phyloP scores from a whole-genome alignment of 352 stramenopile species.

The Globisporangium camurandrum region DNA sequence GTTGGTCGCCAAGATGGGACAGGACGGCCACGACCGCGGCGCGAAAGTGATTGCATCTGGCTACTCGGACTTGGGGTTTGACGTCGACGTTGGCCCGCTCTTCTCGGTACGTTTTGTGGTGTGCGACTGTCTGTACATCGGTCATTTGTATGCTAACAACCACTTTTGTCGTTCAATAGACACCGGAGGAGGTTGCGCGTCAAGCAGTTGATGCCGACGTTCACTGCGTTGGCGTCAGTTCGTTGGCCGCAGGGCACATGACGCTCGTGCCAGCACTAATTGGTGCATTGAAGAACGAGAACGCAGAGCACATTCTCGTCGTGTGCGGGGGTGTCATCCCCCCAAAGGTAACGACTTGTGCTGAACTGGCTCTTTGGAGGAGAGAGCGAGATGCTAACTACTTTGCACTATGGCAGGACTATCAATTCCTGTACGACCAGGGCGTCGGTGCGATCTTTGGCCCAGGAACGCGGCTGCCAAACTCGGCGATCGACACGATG shows the following conservation, averaged over 20 bases:
- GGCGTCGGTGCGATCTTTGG: conserved; percentile 93
- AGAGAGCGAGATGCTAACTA: too few species aligned
- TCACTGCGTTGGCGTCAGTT: conserved; percentile 88
- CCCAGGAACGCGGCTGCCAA: conserved; percentile 90
- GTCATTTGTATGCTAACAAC: too few species aligned
- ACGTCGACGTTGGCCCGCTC: conserved; percentile 95
- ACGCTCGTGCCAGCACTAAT: conserved; percentile 93
- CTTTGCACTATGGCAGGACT: too few species aligned
- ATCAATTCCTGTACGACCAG: conserved; percentile 92
- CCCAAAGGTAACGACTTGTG: conserved; percentile 29
- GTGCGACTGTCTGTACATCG: too few species aligned
- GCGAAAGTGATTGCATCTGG: conserved; percentile 96
- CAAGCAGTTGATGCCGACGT: conserved; percentile 94
- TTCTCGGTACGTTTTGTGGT: too few species aligned
- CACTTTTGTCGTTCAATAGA: too few species aligned
- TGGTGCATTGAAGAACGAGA: conserved; percentile 86
- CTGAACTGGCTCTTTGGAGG: too few species aligned
- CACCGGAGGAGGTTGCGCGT: conserved; percentile 44
- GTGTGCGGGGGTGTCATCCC: conserved; percentile 96
- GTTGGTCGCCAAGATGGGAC: conserved; percentile 94
- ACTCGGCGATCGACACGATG: conserved; percentile 56
- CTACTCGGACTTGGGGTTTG: conserved; percentile 96
- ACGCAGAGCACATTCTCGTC: conserved; percentile 91
- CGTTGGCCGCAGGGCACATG: conserved; percentile 93
- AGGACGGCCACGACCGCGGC: conserved; percentile 96